Percentiles rank a stretch among this genome's conserved stretches.
Evolutionary conservation across 257 asterid genomes (phyloP).

Genomic region (Ocimum tenuiflorum): DNA sequence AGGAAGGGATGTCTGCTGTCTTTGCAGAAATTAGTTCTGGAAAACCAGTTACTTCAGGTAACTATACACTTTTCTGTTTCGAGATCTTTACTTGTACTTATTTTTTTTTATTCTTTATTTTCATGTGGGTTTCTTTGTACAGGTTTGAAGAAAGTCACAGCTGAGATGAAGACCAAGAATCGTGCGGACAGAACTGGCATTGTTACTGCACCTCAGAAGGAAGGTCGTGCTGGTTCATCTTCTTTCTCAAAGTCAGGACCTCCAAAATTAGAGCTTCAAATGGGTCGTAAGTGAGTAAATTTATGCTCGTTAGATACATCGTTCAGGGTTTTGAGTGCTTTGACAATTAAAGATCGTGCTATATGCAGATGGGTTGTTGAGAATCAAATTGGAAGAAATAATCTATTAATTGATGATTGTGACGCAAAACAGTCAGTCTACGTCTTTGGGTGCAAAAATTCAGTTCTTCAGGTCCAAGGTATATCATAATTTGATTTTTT

Average conservation of each 20-base stretch:
- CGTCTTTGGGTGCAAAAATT: slow-evolving; percentile 80
- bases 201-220: slow-evolving; percentile 58
- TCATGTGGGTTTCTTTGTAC: background rate
- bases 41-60: slow-evolving; percentile 76
- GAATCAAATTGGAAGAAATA: slow-evolving; percentile 79
- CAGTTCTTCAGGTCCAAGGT: slow-evolving; percentile 93
- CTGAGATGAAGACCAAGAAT: slow-evolving; percentile 91
- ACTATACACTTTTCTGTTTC: slow-evolving; percentile 10
- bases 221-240: slow-evolving; percentile 39
- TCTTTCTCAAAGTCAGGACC: slow-evolving; percentile 71
- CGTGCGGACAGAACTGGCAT: slow-evolving; percentile 66
- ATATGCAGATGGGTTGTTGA: slow-evolving; percentile 89
- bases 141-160: slow-evolving; percentile 93
- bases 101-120: background rate
- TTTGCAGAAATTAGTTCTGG: slow-evolving; percentile 83
- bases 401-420: slow-evolving; percentile 84
- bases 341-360: background rate
- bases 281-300: slow-evolving; percentile 97
- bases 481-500: background rate
- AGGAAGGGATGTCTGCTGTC: slow-evolving; percentile 90
- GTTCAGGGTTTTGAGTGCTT: slow-evolving; percentile 13
- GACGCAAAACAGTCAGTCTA: slow-evolving; percentile 92
- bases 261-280: slow-evolving; percentile 91
- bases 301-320: slow-evolving; percentile 2
- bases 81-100: background rate